Evolutionary conservation across 2,329 filamentous ascomycete species (phyloP).

Genomic region (Daldinia sp.): DNA sequence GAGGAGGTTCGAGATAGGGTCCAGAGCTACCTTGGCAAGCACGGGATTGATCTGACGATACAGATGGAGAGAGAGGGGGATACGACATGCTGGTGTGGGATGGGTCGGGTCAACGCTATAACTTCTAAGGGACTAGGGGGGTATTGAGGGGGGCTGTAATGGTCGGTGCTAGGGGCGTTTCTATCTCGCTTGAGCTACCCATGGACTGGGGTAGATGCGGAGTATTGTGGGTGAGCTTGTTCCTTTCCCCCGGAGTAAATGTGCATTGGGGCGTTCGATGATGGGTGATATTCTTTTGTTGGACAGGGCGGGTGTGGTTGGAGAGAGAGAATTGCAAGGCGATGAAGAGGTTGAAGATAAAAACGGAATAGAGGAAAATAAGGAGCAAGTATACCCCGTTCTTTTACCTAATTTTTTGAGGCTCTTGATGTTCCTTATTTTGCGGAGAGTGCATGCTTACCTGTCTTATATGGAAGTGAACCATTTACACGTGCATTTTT

Average conservation of each 20-base stretch:
- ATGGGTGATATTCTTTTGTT: conserved; percentile 21
- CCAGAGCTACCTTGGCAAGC: conserved; percentile 74
- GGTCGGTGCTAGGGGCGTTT: conserved; percentile 14
- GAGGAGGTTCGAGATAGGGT: conserved; percentile 89
- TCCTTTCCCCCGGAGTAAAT: conserved; percentile 1
- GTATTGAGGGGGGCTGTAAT: conserved; percentile 35
- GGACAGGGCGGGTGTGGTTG: conserved; percentile 22
- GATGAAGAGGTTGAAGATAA: neutral
- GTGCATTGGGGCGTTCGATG: conserved; percentile 2
- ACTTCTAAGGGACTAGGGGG: conserved; percentile 48
- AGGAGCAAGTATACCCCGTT: conserved; percentile 34
- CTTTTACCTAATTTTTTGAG: conserved; percentile 5
- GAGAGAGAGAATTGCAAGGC: conserved; percentile 10
- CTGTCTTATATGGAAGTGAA: conserved; percentile 6
- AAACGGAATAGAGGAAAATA: conserved; percentile 19
- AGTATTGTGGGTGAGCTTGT: neutral
- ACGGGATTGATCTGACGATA: conserved; percentile 83
- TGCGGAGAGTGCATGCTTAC: conserved; percentile 27
- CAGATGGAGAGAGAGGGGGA: conserved; percentile 91
- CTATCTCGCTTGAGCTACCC: conserved; percentile 5
- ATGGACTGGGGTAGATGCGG: neutral
- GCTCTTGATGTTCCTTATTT: conserved; percentile 34
- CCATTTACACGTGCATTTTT: conserved; percentile 12
- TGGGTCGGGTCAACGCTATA: conserved; percentile 53
- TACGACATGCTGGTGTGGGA: conserved; percentile 70